Base-by-base conservation (phyloP, 305 asterid species). In the Fraxinus platypoda region DNA sequence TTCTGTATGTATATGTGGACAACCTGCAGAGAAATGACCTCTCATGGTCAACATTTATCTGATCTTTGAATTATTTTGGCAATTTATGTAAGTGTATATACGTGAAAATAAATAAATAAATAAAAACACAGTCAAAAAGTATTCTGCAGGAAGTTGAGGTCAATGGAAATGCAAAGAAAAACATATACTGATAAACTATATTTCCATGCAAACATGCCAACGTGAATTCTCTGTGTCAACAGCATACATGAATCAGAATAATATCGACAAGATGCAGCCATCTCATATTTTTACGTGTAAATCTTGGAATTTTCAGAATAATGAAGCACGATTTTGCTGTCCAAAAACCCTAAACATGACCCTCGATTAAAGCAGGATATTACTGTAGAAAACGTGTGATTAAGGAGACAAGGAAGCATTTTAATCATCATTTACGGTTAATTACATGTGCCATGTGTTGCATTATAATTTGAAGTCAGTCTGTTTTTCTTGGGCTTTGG, bases 271-370 rank as follows among this genome's bases (percentile, higher is more conserved):
- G 62, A 57, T 57, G 68, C 68, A 57, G 68, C 68, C 68, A 57
- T 19, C 68, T 57, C 26, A 7, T 57, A 12, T 57, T 57, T 57
- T 57, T 57, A 49, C 59, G 59, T 49, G 59, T 49, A 49, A 49
- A 49, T 49, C 21, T 43, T 43, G 54, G 17, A 43, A 43, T 43
- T 43, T 41, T 43, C 54, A 12, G 54, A 43, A 41, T 41, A 83
- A 82, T 81, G 75, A 49, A 74, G 75, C 81, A 17, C 64, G 80
- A 77, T 72, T 41, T 75, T 71, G 68, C 33, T 83, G 91, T 82
- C 89, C 43, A 78, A 85, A 87, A 88, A 89, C 90, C 93, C 92
- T 91, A 91, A 85, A 83, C 91, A 88, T 82, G 87, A 86, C 75
- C 88, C 90, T 75, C 71, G 88, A 81, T 43, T 57, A 66, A 73